Base-by-base conservation (phyloP, 2,329 filamentous ascomycete species). In the Exophiala sideris region DNA sequence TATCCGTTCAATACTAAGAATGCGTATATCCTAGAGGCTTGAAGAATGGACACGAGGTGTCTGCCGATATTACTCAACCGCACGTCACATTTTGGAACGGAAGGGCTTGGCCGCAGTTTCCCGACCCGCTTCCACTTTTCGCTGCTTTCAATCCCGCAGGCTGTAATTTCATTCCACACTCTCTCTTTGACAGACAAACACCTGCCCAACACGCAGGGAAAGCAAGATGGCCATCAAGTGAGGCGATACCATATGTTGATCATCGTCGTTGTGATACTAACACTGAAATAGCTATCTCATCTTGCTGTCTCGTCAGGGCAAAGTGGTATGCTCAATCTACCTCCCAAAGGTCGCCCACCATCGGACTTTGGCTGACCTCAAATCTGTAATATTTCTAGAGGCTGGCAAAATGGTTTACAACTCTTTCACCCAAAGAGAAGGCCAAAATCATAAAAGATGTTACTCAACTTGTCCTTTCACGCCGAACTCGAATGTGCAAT, bases 361-460 rank as follows among this genome's bases (percentile, higher is more conserved):
- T 62, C 61, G 62, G 68, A 53, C 48, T 49, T 51, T 45, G 44
- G 41, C 49, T 57, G 52, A 61, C 55, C 56, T 68, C 61, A 67
- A 65, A 66, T 62, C 62, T 64, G 48, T 52, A 45, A 62, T 55
- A 61, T 52, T 29, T 8, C 24, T 76, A 99, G 94, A 91, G 94
- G 70, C 86, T 99, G 52, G 94, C 94, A 65, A 99, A 99, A 79
- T 99, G 94, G 94, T 99, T 99, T 77, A 95, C 91, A 51, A 99
- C 94, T 12, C 82, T 99, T 60, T 96, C 92, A 34, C 94, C 94
- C 61, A 96, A 88, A 76, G 94, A 99, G 70, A 99, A 99, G 79
- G 94, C 92, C 75, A 99, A 99, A 82, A 97, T 99, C 71, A 92
- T 99, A 81, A 99, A 99, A 76, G 94, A 99, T 80, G 94, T 99